These are phyloP conservation scores for Magnolia sinica DNA, from an alignment of 164 flowering plant species.

Conservation along the genomic window DNA sequence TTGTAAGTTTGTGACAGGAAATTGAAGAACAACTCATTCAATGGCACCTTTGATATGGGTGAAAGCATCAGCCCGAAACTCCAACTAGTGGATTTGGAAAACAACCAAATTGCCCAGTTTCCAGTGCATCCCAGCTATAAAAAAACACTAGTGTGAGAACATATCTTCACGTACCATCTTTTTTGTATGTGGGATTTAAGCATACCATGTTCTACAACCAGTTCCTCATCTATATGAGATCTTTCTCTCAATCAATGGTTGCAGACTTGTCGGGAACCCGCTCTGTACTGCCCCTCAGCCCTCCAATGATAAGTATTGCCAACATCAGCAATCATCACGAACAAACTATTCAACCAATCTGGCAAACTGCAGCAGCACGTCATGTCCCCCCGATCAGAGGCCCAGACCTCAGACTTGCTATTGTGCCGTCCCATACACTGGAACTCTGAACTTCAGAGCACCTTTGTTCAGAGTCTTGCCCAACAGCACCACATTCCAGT, in stretches of 20 bases:
- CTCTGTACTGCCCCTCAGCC: slow-evolving; percentile 38
- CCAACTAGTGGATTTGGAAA: slow-evolving; percentile 64
- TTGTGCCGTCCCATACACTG: slow-evolving; percentile 74
- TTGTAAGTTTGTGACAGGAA: slow-evolving; percentile 37
- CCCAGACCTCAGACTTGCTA: slow-evolving; percentile 76
- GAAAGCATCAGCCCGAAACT: slow-evolving; percentile 46
- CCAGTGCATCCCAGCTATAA: slow-evolving; percentile 41
- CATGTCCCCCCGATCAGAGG: slow-evolving; percentile 48
- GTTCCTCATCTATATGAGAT: neutral
- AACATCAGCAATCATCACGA: slow-evolving; percentile 33
- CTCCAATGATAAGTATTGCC: slow-evolving; percentile 51
- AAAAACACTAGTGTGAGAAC: slow-evolving; percentile 57
- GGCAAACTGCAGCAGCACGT: slow-evolving; percentile 52
- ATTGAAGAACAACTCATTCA: slow-evolving; percentile 61
- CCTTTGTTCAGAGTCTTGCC: slow-evolving; percentile 69
- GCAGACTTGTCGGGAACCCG: slow-evolving; percentile 74
- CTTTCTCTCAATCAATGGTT: slow-evolving; percentile 6
- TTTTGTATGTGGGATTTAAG: neutral
- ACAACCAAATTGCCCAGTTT: slow-evolving; percentile 51
- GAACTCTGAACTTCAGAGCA: slow-evolving; percentile 69
- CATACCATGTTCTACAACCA: neutral
- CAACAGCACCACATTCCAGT: slow-evolving; percentile 43
- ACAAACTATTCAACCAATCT: slow-evolving; percentile 60
- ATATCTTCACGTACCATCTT: neutral
- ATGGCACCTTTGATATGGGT: slow-evolving; percentile 56